phyloP scores from a whole-genome alignment of 2,329 filamentous ascomycete species.

The Orbilia ellipsospora region DNA sequence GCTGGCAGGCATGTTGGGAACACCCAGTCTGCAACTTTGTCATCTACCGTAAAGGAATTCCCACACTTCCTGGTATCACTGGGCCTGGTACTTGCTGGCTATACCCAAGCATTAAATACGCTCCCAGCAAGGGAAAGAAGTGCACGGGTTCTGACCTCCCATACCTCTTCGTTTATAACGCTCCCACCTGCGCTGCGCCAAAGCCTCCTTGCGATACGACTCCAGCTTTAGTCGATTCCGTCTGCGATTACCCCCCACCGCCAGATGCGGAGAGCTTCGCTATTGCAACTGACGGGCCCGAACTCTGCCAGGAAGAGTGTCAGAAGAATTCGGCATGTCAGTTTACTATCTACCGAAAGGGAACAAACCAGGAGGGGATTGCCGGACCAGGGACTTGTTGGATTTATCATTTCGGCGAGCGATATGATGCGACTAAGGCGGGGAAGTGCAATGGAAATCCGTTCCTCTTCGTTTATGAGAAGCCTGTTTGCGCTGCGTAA shows the following conservation, averaged over 20 bases:
- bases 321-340: neutral
- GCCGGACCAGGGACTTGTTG: conserved; percentile 12
- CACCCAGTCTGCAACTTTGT: conserved; percentile 15
- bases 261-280: neutral
- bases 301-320: conserved; percentile 1
- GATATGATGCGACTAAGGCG: conserved; percentile 1
- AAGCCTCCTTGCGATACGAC: no score
- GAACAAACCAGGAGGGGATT: neutral
- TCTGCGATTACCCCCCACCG: conserved; percentile 7
- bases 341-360: conserved; percentile 8
- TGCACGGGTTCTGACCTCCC: neutral
- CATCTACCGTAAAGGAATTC: conserved; percentile 5
- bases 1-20: conserved; percentile 1
- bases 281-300: conserved; percentile 2
- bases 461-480: conserved; percentile 1
- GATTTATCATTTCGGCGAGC: conserved; percentile 2
- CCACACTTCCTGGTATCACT: conserved; percentile 3
- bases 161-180: neutral
- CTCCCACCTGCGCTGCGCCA: neutral
- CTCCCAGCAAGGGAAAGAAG: neutral
- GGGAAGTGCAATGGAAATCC: conserved; percentile 2
- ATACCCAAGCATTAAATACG: conserved; percentile 3
- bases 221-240: neutral
- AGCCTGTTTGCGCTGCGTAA: conserved; percentile 2
- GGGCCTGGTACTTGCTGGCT: conserved; percentile 13